phyloP scores from a whole-genome alignment of 75 land plant genomes.

The Adiantum capillusveneris region DNA sequence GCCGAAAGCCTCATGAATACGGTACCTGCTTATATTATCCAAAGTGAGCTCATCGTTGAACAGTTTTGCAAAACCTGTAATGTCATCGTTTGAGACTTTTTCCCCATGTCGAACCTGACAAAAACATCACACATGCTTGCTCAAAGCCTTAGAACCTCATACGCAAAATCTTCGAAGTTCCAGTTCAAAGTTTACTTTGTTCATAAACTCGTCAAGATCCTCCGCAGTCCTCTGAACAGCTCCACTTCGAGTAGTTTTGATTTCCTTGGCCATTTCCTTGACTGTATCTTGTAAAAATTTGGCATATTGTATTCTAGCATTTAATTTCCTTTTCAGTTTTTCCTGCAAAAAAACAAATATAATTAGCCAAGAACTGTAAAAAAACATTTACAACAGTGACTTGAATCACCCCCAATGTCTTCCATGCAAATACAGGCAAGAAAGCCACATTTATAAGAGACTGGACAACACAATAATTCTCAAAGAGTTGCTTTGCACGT shows the following conservation, averaged over 20 bases:
- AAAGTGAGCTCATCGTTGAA: slow-evolving; percentile 98
- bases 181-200: slow-evolving; percentile 38
- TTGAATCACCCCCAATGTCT: too few relatives aligned
- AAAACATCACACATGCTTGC: too few relatives aligned
- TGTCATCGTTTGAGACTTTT: slow-evolving; percentile 79
- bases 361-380: not conserved
- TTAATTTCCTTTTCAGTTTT: slow-evolving; percentile 65
- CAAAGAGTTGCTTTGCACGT: too few relatives aligned
- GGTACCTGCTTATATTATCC: slow-evolving; percentile 98
- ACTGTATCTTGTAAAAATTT: slow-evolving; percentile 94
- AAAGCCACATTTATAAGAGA: too few relatives aligned
- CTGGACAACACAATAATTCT: too few relatives aligned
- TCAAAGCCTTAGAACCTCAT: too few relatives aligned
- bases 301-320: slow-evolving; percentile 94
- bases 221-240: slow-evolving; percentile 82
- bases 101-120: slow-evolving; percentile 80
- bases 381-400: not conserved
- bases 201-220: slow-evolving; percentile 82
- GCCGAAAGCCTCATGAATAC: too few relatives aligned
- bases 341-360: slow-evolving; percentile 62
- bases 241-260: slow-evolving; percentile 70
- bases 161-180: too few relatives aligned
- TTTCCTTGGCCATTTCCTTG: slow-evolving; percentile 96
- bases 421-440: too few relatives aligned
- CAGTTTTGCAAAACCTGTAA: slow-evolving; percentile 85